These are phyloP conservation scores for Suillus americanus DNA, from an alignment of 768 basidiomycete genomes.

Conservation along the genomic window DNA sequence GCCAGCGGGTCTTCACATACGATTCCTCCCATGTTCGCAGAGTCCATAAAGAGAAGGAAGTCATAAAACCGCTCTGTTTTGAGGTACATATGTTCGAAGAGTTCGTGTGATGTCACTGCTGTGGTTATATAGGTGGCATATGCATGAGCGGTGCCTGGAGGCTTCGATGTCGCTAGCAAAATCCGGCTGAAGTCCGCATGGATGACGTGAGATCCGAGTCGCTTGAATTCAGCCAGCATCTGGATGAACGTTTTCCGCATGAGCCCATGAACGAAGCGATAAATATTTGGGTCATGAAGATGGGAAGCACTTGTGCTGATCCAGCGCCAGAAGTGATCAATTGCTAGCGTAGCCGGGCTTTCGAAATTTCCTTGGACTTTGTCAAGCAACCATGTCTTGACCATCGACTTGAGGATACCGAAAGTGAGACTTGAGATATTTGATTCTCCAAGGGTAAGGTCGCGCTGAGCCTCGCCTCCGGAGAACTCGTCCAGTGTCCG, in stretches of 20 bases:
- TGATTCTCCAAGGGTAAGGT: slow-evolving; percentile 85
- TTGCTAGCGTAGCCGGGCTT: slow-evolving; percentile 64
- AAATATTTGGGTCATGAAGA: slow-evolving; percentile 90
- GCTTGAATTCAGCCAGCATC: slow-evolving; percentile 92
- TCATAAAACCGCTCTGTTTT: slow-evolving; percentile 90
- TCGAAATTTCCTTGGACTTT: slow-evolving; percentile 68
- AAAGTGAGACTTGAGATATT: slow-evolving; percentile 88
- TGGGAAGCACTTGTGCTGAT: slow-evolving; percentile 80
- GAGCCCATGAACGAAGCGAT: slow-evolving; percentile 89
- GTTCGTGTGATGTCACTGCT: slow-evolving; percentile 90
- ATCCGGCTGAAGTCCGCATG: slow-evolving; percentile 93
- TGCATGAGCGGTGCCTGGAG: slow-evolving; percentile 91
- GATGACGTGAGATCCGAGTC: slow-evolving; percentile 89
- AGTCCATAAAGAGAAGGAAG: slow-evolving; percentile 93
- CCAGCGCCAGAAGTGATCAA: slow-evolving; percentile 99
- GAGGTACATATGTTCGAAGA: slow-evolving; percentile 92
- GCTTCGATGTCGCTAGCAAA: slow-evolving; percentile 91
- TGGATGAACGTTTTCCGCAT: slow-evolving; percentile 99
- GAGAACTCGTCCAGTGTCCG: slow-evolving; percentile 90
- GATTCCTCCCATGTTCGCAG: slow-evolving; percentile 87
- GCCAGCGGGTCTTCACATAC: slow-evolving; percentile 80
- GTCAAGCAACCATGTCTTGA: slow-evolving; percentile 90
- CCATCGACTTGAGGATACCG: slow-evolving; percentile 78
- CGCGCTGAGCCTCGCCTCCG: slow-evolving; percentile 55
- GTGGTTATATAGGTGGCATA: slow-evolving; percentile 95